A percentile compares a stretch with the other conserved stretches of the same genome.
Conservation (phyloP, 2,329 filamentous ascomycete species). For the Colletotrichum sp. region DNA sequence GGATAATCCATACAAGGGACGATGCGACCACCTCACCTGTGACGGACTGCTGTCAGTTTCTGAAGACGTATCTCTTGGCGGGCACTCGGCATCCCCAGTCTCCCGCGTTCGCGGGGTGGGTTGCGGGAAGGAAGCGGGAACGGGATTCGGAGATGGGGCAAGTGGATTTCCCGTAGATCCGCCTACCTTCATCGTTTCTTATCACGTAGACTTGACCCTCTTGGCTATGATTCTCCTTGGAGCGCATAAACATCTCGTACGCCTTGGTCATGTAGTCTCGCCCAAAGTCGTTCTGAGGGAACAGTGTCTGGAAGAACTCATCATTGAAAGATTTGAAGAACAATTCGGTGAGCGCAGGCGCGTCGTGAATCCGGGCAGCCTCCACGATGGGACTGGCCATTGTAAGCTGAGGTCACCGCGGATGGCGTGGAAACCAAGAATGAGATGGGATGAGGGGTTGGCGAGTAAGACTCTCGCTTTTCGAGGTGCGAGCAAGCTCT, state of each 20-base stretch:
- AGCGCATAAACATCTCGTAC: slow-evolving; percentile 4
- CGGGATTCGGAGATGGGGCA: neutral
- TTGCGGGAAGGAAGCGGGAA: neutral
- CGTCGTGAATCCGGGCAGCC: slow-evolving; percentile 5
- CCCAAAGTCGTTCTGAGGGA: slow-evolving; percentile 15
- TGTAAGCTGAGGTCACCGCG: neutral
- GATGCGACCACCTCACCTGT: neutral
- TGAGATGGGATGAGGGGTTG: neutral
- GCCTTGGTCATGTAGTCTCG: slow-evolving; percentile 4
- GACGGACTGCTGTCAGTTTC: neutral
- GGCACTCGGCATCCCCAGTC: neutral
- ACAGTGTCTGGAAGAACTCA: slow-evolving; percentile 13
- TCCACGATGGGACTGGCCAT: neutral
- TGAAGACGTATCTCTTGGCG: neutral
- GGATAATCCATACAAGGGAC: slow-evolving; percentile 13
- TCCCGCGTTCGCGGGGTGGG: neutral
- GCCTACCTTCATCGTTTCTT: neutral
- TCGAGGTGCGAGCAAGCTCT: neutral
- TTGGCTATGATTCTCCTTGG: neutral
- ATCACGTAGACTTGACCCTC: slow-evolving; percentile 15
- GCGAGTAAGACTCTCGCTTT: neutral
- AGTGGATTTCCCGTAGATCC: neutral
- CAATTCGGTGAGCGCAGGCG: slow-evolving; percentile 3
- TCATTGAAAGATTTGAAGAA: slow-evolving; percentile 18
- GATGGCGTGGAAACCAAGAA: neutral